Percentiles rank a stretch among this genome's conserved stretches.
Evolutionary conservation across 371 early-diverging fungal species (phyloP).

Genomic region (Apophysomyces trapeziformis): DNA sequence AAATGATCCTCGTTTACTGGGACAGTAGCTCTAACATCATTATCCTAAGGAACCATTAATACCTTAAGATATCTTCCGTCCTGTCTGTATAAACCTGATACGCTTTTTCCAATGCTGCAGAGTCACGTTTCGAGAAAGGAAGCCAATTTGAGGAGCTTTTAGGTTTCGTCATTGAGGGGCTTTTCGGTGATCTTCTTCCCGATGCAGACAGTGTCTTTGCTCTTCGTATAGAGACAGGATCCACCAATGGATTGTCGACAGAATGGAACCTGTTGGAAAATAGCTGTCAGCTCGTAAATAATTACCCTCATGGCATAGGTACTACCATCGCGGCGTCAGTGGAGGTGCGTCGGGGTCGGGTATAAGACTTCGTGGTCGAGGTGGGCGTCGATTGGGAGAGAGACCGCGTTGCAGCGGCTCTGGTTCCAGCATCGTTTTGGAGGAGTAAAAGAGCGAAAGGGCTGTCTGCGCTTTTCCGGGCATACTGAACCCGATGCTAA

Average conservation of each 20-base stretch:
- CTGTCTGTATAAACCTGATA: conserved; percentile 36
- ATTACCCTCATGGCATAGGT: neutral
- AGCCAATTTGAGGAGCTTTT: conserved; percentile 59
- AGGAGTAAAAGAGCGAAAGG: neutral
- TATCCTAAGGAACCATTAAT: conserved; percentile 11
- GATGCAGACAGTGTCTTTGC: conserved; percentile 9
- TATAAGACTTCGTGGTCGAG: conserved; percentile 24
- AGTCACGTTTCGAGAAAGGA: conserved; percentile 65
- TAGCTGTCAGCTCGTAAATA: neutral
- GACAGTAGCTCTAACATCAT: conserved; percentile 39
- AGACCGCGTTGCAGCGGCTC: conserved; percentile 10
- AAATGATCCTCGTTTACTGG: conserved; percentile 77
- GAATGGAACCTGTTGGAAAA: conserved; percentile 26
- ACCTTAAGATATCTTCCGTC: neutral
- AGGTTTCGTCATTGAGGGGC: conserved; percentile 3
- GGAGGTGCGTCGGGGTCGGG: conserved; percentile 29
- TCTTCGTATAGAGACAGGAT: conserved; percentile 27
- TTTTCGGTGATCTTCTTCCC: conserved; percentile 16
- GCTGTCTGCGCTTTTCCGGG: neutral
- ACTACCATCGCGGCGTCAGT: conserved; percentile 27
- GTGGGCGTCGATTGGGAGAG: conserved; percentile 15
- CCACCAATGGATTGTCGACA: conserved; percentile 26
- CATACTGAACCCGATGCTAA: neutral
- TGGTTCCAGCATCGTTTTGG: conserved; percentile 8
- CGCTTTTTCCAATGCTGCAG: conserved; percentile 60